A percentile compares a stretch with the other conserved stretches of the same genome.
These are phyloP conservation scores for Scleromitrula shiraiana DNA, from an alignment of 2,329 filamentous ascomycete genomes.

Conservation along the genomic window DNA sequence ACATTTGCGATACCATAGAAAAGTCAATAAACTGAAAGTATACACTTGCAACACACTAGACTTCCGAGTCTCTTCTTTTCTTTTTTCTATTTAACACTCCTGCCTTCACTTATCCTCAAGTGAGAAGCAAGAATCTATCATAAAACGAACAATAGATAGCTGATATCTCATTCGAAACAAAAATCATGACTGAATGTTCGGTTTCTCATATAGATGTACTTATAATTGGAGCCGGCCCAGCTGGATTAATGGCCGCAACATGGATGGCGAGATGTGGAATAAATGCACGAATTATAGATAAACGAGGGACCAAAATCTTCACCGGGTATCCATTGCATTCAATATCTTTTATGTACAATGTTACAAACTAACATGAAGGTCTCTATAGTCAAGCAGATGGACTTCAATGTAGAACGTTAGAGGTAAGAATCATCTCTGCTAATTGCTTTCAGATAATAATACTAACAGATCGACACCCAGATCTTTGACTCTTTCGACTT, in stretches of 20 bases:
- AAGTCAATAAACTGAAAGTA: too few species aligned
- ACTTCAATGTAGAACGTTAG: slow-evolving; percentile 51
- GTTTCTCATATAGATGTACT: slow-evolving; percentile 35
- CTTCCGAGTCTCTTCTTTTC: too few species aligned
- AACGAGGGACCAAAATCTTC: slow-evolving; percentile 31
- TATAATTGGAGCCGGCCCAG: slow-evolving; percentile 43
- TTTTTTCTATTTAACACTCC: too few species aligned
- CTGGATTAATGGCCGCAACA: slow-evolving; percentile 40
- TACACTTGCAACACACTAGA: too few species aligned
- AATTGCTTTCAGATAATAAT: slow-evolving; percentile 35
- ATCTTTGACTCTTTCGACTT: slow-evolving; percentile 69
- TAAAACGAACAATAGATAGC: not conserved
- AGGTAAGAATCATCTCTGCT: slow-evolving; percentile 49
- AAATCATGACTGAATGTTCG: not conserved
- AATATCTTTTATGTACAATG: too few species aligned
- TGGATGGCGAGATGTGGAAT: slow-evolving; percentile 43
- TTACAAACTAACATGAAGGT: not conserved
- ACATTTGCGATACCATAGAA: too few species aligned
- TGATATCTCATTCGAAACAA: not conserved
- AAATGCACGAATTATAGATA: slow-evolving; percentile 41
- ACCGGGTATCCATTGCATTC: slow-evolving; percentile 13
- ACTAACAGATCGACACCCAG: slow-evolving; percentile 46
- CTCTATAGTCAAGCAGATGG: slow-evolving; percentile 52
- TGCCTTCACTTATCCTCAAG: too few species aligned
- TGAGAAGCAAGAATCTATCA: too few species aligned